Conservation (phyloP, 768 basidiomycete genomes). For the Suillus variegatus region DNA sequence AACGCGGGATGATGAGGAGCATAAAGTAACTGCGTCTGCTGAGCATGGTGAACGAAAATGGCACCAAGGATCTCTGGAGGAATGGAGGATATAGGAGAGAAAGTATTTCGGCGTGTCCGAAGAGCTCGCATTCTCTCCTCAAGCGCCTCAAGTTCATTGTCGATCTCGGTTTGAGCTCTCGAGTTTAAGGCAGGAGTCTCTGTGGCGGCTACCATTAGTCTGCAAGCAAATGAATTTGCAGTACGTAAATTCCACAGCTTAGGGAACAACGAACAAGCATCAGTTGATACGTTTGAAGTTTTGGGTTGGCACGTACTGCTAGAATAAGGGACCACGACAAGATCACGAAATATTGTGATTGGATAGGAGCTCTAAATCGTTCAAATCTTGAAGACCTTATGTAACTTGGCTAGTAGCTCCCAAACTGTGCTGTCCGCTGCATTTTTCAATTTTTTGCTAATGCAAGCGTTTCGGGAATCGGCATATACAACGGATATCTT, state of each 20-base stretch:
- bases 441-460: too few species aligned
- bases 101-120: slow-evolving; percentile 3
- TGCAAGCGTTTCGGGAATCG: too few species aligned
- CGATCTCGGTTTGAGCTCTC: slow-evolving; percentile 3
- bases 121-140: slow-evolving; percentile 7
- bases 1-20: not conserved
- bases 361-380: too few species aligned
- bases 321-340: too few species aligned
- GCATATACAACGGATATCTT: too few species aligned
- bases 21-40: not conserved
- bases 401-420: too few species aligned
- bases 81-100: slow-evolving; percentile 9
- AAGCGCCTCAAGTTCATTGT: too few species aligned
- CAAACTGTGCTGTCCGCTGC: too few species aligned
- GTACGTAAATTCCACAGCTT: not conserved
- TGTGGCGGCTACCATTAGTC: not conserved
- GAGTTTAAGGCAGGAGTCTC: not conserved
- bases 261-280: not conserved
- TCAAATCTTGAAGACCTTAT: too few species aligned
- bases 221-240: not conserved
- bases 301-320: not conserved
- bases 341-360: too few species aligned
- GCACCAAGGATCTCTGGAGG: slow-evolving; percentile 11
- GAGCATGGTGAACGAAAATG: slow-evolving; percentile 9
- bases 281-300: not conserved